A percentile compares a stretch with the other conserved stretches of the same genome.
phyloP scores from a whole-genome alignment of 306 rosid genomes.

The Rosa persica region DNA sequence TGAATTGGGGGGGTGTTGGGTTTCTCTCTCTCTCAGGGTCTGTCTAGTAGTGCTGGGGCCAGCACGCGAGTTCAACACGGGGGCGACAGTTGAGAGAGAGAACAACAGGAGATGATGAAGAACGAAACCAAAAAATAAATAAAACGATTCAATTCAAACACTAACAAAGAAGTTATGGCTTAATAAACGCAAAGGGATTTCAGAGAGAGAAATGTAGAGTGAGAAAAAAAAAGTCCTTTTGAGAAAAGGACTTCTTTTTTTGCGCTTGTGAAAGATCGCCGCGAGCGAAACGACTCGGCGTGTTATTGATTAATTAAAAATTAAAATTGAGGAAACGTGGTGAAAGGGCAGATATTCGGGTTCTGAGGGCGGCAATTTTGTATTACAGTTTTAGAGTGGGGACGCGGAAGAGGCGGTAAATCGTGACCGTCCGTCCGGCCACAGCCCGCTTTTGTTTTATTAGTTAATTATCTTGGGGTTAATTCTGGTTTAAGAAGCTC shows the following conservation, averaged over 20 bases:
- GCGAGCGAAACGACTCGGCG: neutral
- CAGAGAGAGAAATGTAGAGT: neutral
- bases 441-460: neutral
- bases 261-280: constrained; percentile 5
- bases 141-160: constrained; percentile 1
- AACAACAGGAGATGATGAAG: constrained; percentile 3
- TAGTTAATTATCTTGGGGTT: neutral
- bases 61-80: constrained; percentile 81
- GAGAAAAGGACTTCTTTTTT: neutral
- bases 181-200: too few species aligned
- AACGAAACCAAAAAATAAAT: neutral
- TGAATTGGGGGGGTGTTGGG: neutral
- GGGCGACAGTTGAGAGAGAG: constrained; percentile 66
- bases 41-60: constrained; percentile 26
- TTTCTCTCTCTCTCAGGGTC: constrained; percentile 31
- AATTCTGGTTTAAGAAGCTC: constrained; percentile 1
- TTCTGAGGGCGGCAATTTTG: neutral
- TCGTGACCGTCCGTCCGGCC: constrained; percentile 19
- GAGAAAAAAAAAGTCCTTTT: neutral
- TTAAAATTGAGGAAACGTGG: constrained; percentile 3
- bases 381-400: neutral
- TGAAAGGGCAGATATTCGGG: constrained; percentile 20
- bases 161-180: too few species aligned
- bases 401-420: constrained; percentile 1
- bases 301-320: neutral